Evolutionary conservation across 768 basidiomycete genomes (phyloP), one percentile per base, ranked within the genome.

Genomic region (Strobilomyces echinocephalus): DNA sequence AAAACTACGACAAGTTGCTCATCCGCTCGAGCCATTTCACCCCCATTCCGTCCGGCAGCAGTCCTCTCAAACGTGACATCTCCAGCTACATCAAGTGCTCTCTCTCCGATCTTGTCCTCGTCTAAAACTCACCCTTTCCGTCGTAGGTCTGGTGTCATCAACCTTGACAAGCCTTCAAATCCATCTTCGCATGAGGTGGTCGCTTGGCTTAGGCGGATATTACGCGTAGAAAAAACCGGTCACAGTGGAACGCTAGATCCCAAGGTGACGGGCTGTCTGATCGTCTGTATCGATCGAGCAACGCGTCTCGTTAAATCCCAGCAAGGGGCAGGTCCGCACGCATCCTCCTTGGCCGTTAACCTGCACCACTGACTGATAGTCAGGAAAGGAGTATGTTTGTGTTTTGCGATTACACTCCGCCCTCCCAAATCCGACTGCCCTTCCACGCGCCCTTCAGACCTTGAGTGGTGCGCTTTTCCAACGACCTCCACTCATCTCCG

Each of bases 161-260:
- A 99, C 75, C 79, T 99, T 60, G 97, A 99, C 82, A 99, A 99
- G 68, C 97, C 97, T 21, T 97, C 95, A 31, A 99, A 98, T 73
- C 95, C 95, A 4, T 97, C 95, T 16, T 95, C 95, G 5, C 97
- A 99, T 72, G 97, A 99, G 78, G 97, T 99, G 50, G 97, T 99
- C 60, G 97, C 97, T 15, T 99, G 97, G 97, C 74, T 99, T 58
- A 82, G 95, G 62, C 84, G 97, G n/a, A 99, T 99, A 59, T 72
- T 99, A 50, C 85, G 95, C 20, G 92, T 89, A 24, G 97, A 98
- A 72, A 98, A 99, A 75, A 99, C 97, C 0, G 97, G 97, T 39
- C 97, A 99, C 74, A 97, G 94, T 55, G 97, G 97, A 60, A 99
- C 97, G 41, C 81, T 99, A 44, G 97, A 99, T 70, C 97, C 97